Conservation (phyloP, 441 rosid genomes). For the Adansonia grandidieri region DNA sequence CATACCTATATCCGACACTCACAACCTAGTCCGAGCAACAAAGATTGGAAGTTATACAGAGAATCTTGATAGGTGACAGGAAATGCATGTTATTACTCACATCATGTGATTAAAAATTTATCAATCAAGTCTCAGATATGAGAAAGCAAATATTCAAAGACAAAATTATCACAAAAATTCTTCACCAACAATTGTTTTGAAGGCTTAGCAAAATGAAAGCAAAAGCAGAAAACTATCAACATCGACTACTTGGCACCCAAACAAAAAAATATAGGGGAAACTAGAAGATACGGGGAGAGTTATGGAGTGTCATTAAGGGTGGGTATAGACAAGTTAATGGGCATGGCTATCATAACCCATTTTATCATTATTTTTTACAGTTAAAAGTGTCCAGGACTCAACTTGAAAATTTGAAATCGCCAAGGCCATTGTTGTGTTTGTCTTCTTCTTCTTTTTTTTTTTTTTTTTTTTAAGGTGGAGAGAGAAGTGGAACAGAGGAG, state of each 20-base stretch:
- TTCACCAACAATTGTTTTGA: constrained; percentile 4
- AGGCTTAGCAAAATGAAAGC: background rate
- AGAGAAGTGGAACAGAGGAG: too few relatives aligned
- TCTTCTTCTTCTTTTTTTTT: too few relatives aligned
- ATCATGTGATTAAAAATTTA: background rate
- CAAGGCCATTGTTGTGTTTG: too few relatives aligned
- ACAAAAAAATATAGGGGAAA: background rate
- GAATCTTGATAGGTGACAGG: background rate
- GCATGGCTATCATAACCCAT: too few relatives aligned
- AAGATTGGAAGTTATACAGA: background rate
- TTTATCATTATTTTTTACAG: too few relatives aligned
- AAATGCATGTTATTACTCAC: background rate
- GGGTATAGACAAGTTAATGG: too few relatives aligned
- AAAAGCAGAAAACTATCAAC: background rate
- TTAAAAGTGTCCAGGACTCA: too few relatives aligned
- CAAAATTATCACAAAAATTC: background rate
- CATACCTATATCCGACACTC: too few relatives aligned
- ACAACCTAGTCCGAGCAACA: too few relatives aligned
- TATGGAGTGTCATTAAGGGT: background rate
- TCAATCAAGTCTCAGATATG: background rate
- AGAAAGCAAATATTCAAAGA: background rate
- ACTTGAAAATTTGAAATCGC: too few relatives aligned
- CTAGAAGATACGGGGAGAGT: background rate
- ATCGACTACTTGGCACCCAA: background rate
- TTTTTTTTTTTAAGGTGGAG: too few relatives aligned